A percentile compares a stretch with the other conserved stretches of the same genome.
phyloP scores from a whole-genome alignment of 2,329 filamentous ascomycete species.

The Sphaceloma murrayae region DNA sequence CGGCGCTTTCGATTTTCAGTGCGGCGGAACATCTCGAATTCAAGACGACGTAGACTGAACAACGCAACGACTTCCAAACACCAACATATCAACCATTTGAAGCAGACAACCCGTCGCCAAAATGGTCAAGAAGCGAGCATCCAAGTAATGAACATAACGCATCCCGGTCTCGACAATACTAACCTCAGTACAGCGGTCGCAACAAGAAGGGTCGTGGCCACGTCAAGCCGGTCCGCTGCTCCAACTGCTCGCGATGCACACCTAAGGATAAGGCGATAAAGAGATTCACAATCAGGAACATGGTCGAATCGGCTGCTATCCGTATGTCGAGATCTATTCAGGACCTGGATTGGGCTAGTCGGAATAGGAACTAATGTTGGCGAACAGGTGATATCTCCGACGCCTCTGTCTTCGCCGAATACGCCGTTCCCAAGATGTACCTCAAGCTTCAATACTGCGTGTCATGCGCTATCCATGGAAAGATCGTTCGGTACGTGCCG shows the following conservation, averaged over 20 bases:
- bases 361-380: slow-evolving; percentile 5
- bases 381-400: slow-evolving; percentile 95
- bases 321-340: slow-evolving; percentile 57
- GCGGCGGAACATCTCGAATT: not conserved
- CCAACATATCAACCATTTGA: slow-evolving; percentile 2
- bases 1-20: slow-evolving; percentile 8
- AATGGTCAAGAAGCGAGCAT: slow-evolving; percentile 69
- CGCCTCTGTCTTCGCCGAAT: slow-evolving; percentile 97
- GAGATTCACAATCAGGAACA: slow-evolving; percentile 99
- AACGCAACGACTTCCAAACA: slow-evolving; percentile 2
- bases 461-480: slow-evolving; percentile 99
- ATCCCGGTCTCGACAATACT: slow-evolving; percentile 22
- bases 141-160: slow-evolving; percentile 46
- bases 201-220: slow-evolving; percentile 99
- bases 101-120: slow-evolving; percentile 38
- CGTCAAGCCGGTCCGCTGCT: slow-evolving; percentile 97
- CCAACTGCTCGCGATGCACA: slow-evolving; percentile 70
- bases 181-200: slow-evolving; percentile 61
- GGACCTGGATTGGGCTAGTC: slow-evolving; percentile 1
- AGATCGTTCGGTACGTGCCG: slow-evolving; percentile 95
- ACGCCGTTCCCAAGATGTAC: slow-evolving; percentile 99
- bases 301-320: slow-evolving; percentile 99
- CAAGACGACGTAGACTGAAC: not conserved
- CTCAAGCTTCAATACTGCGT: slow-evolving; percentile 99
- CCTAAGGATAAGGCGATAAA: slow-evolving; percentile 99